Evolutionary conservation across 192 early-diverging fungal genomes (phyloP), one percentile per base, ranked within the genome.

Genomic region (Gamsiella multidivaricata): DNA sequence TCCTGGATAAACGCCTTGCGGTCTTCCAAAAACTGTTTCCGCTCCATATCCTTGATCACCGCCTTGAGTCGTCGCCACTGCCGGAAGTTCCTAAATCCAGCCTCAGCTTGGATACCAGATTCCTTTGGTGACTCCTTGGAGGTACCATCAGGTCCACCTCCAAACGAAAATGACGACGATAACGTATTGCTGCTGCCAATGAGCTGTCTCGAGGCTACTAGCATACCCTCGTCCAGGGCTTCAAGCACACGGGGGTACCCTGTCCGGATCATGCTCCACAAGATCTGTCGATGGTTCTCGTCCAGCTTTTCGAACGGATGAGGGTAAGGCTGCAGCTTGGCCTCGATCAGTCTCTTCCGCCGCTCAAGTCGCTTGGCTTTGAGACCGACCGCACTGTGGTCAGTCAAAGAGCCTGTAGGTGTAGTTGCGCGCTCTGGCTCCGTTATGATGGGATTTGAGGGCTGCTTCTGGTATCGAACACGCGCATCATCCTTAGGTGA

Each of bases 21-120:
- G 25, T 73, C 56, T 7, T 65, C 70, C 32, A 73, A 18, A 18
- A 59, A 64, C 66, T 78, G 52, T 47, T 62, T 68, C 3, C 74
- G 65, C 25, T 78, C 65, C 59, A 63, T 64, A 34, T 78, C 74
- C 54, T 61, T 78, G 54, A 78, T 78, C 4, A 69, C 60, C 1
- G 55, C 55, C 66, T 69, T 62, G 66, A 78, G 74, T 26, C 43
- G 58, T 23, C 74, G 65, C 74, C 74, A 78, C 17, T 45, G 54
- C 1, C 66, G 59, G 47, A 78, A 78, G 1, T 39, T 29, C 0
- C 15, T 18, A 47, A 78, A 66, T 28, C 18, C 26, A 28, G 1
- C 32, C 20, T 12, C 12, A 2, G n/a, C n/a, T 33, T 18, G 37
- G 37, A 39, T 39, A 39, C 37, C n/a, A n/a, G n/a, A n/a, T n/a